Evolutionary conservation across 2,329 filamentous ascomycete genomes (phyloP).

Genomic region (Zasmidium citrigriseum): DNA sequence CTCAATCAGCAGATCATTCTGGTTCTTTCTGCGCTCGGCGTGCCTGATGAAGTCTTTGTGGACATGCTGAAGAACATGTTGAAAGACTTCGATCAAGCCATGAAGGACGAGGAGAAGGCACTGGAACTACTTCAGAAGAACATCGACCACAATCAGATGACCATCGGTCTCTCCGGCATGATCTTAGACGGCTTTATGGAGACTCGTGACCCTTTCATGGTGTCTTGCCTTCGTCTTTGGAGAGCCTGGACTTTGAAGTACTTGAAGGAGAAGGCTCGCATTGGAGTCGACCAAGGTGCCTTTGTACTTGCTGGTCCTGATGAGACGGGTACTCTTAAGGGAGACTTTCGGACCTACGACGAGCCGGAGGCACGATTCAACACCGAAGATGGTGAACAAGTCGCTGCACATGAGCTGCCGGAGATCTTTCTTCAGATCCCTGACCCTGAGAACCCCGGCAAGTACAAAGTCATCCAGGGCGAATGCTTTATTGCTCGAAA

Average conservation of each 20-base stretch:
- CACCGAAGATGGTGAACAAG: background rate
- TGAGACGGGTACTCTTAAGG: conserved; percentile 74
- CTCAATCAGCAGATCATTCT: conserved; percentile 89
- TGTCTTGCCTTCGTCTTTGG: conserved; percentile 80
- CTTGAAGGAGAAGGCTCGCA: conserved; percentile 88
- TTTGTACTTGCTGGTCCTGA: conserved; percentile 89
- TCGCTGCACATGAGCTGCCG: conserved; percentile 59
- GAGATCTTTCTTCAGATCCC: conserved; percentile 89
- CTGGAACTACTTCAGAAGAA: conserved; percentile 69
- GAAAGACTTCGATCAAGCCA: conserved; percentile 66
- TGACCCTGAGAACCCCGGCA: conserved; percentile 46
- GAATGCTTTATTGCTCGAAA: conserved; percentile 86
- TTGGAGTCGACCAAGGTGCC: conserved; percentile 78
- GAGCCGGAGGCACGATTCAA: no score
- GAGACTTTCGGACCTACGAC: conserved; percentile 57
- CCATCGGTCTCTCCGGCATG: conserved; percentile 72
- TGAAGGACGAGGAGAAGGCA: conserved; percentile 66
- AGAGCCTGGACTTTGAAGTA: conserved; percentile 84
- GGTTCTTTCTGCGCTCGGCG: conserved; percentile 77
- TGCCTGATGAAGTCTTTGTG: conserved; percentile 67
- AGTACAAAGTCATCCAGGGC: conserved; percentile 69
- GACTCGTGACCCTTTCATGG: conserved; percentile 74
- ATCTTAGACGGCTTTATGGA: conserved; percentile 78
- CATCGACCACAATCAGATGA: conserved; percentile 83
- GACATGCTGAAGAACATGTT: conserved; percentile 69